phyloP scores from a whole-genome alignment of 805 yeast species.

The Kuraishia borneana region DNA sequence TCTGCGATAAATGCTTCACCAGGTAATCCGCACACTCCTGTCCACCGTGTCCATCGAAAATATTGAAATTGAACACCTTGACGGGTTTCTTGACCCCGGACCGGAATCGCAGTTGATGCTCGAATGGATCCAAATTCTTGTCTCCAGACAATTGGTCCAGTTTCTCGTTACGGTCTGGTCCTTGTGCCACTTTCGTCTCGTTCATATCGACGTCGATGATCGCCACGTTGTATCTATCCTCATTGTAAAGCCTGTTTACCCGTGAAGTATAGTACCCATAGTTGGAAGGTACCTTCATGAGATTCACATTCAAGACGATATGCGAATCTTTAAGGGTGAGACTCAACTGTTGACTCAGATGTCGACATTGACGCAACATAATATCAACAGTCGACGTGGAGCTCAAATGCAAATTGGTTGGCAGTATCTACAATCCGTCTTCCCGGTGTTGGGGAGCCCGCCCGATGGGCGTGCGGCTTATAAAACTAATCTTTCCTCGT shows the following conservation, averaged over 20 bases:
- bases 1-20: conserved; percentile 36
- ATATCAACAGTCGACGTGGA: no score
- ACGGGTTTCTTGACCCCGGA: conserved; percentile 3
- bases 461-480: neutral
- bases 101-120: neutral
- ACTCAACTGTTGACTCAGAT: conserved; percentile 19
- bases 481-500: conserved; percentile 10
- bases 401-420: no score
- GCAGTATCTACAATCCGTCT: no score
- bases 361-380: no score
- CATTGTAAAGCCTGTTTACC: conserved; percentile 68
- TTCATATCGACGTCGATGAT: conserved; percentile 15
- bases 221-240: conserved; percentile 66
- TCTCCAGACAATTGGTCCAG: neutral
- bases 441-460: neutral
- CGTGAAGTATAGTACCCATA: conserved; percentile 75
- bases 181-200: conserved; percentile 1
- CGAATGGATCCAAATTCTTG: conserved; percentile 1
- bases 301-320: conserved; percentile 35
- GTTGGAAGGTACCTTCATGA: conserved; percentile 55
- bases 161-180: conserved; percentile 1
- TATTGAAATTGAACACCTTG: conserved; percentile 53
- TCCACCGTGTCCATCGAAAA: conserved; percentile 97
- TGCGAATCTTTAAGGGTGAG: conserved; percentile 12
- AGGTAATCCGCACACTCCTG: conserved; percentile 58